These are phyloP conservation scores for Peronospora tabacina DNA, from an alignment of 352 stramenopile species.

Conservation along the genomic window DNA sequence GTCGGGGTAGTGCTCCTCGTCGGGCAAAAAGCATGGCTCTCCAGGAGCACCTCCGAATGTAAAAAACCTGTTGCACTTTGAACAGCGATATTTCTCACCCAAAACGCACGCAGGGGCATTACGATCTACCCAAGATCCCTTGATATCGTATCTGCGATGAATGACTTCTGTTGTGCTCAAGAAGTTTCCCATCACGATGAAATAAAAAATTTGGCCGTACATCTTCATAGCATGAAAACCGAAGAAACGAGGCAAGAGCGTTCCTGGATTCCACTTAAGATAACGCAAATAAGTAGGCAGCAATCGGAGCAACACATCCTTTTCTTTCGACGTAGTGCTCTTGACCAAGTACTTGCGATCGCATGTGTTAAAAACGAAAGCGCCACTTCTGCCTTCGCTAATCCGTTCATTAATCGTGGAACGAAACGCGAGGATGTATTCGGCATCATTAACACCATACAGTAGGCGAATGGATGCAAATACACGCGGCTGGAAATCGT, in stretches of 20 bases:
- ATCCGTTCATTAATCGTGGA: conserved; percentile 85
- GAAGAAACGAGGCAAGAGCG: conserved; percentile 85
- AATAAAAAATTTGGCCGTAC: conserved; percentile 88
- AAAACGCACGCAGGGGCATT: conserved; percentile 70
- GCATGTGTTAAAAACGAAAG: conserved; percentile 87
- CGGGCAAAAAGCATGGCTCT: conserved; percentile 44
- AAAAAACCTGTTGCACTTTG: conserved; percentile 83
- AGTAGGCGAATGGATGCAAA: conserved; percentile 73
- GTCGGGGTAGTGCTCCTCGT: conserved; percentile 74
- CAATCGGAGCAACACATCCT: conserved; percentile 68
- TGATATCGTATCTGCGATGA: conserved; percentile 87
- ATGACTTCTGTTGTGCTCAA: conserved; percentile 78
- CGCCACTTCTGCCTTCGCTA: conserved; percentile 79
- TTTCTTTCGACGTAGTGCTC: conserved; percentile 74
- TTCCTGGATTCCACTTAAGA: conserved; percentile 82
- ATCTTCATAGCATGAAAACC: conserved; percentile 88
- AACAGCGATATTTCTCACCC: conserved; percentile 73
- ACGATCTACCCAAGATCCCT: conserved; percentile 85
- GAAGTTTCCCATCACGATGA: conserved; percentile 91
- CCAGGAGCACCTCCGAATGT: conserved; percentile 46
- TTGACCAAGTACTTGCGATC: conserved; percentile 89
- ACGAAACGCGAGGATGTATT: conserved; percentile 76
- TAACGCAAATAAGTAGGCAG: conserved; percentile 81
- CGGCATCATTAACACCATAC: conserved; percentile 57
- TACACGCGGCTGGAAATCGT: conserved; percentile 73